Evolutionary conservation across 805 yeast genomes (phyloP).

Genomic region (Candida ipomoeae): DNA sequence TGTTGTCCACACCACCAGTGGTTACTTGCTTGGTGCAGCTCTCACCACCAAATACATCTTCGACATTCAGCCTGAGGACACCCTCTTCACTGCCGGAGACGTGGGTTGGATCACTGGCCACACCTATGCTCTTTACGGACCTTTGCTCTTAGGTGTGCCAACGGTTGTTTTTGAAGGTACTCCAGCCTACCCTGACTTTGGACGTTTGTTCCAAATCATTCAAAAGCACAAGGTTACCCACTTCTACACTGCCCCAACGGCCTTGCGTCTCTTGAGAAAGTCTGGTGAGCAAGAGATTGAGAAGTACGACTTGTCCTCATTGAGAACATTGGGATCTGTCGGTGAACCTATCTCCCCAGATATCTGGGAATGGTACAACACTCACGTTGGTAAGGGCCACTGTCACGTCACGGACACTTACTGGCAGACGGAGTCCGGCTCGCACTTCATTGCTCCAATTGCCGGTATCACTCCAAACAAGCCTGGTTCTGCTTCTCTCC

Average conservation of each 20-base stretch:
- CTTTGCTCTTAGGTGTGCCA: slow-evolving; percentile 70
- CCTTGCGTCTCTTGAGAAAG: slow-evolving; percentile 68
- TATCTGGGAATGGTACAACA: slow-evolving; percentile 84
- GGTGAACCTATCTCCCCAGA: slow-evolving; percentile 87
- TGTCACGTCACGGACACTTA: slow-evolving; percentile 77
- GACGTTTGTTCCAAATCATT: slow-evolving; percentile 77
- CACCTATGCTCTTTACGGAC: slow-evolving; percentile 79
- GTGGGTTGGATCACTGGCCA: slow-evolving; percentile 93
- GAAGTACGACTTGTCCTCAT: slow-evolving; percentile 56
- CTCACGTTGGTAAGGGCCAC: slow-evolving; percentile 63
- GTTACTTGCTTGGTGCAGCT: slow-evolving; percentile 70
- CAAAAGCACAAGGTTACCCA: slow-evolving; percentile 69
- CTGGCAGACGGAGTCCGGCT: slow-evolving; percentile 88
- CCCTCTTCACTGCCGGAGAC: slow-evolving; percentile 83
- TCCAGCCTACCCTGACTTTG: slow-evolving; percentile 77
- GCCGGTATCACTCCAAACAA: slow-evolving; percentile 75
- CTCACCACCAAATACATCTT: slow-evolving; percentile 71
- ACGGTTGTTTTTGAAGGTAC: slow-evolving; percentile 83
- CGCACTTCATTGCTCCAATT: slow-evolving; percentile 72
- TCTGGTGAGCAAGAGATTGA: slow-evolving; percentile 64
- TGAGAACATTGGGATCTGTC: slow-evolving; percentile 74
- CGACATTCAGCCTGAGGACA: slow-evolving; percentile 71
- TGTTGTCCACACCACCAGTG: slow-evolving; percentile 77
- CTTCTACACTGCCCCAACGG: slow-evolving; percentile 83
- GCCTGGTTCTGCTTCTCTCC: slow-evolving; percentile 83